Evolutionary conservation across 805 yeast species (phyloP), one percentile per base, ranked within the genome.

Genomic region (Lachancea waltii): DNA sequence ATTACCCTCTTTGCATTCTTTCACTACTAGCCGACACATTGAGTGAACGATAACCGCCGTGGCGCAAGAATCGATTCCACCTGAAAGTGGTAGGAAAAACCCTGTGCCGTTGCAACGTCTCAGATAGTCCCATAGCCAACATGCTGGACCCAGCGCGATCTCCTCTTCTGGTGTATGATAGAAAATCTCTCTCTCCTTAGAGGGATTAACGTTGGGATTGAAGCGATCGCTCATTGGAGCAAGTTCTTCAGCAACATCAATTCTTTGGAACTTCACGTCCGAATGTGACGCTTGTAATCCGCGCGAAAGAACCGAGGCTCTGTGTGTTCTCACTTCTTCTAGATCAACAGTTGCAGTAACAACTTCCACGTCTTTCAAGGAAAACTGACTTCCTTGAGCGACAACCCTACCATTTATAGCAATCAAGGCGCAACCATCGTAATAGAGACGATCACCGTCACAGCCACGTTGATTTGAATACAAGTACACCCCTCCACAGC

Each of bases 61-160:
- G 1, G 98, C 96, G 67, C 98, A 94, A 24, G 95, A 84, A 58
- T 92, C 99, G 46, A 92, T 90, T 35, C 99, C 99, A 14, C 99
- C 99, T 59, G 95, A 82, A 35, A 92, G 68, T 0, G 99, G 97
- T 32, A 92, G 67, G 62, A 92, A 94, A 58, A 72, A 92, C 0
- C 99, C 99, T 0, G 87, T 85, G 36, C 92, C 84, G 48, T 76
- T 77, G 49, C 95, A 85, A 47, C 99, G 74, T 59, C 99, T 75
- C 42, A 92, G 70, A 55, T 92, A 92, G 61, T 92, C 99, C 99
- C 99, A 92, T 46, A 92, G 63, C 99, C 99, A 92, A 60, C 98
- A 92, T 0, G 99, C 98, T 0, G 99, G 99, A 0, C 99, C 99
- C 30, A 85, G 67, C 1, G 97, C 97, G 48, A 92, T 90, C 62